A percentile compares a stretch with the other conserved stretches of the same genome.
These are phyloP conservation scores for Ogataea sp. DNA, from an alignment of 805 yeast species.

Conservation along the genomic window DNA sequence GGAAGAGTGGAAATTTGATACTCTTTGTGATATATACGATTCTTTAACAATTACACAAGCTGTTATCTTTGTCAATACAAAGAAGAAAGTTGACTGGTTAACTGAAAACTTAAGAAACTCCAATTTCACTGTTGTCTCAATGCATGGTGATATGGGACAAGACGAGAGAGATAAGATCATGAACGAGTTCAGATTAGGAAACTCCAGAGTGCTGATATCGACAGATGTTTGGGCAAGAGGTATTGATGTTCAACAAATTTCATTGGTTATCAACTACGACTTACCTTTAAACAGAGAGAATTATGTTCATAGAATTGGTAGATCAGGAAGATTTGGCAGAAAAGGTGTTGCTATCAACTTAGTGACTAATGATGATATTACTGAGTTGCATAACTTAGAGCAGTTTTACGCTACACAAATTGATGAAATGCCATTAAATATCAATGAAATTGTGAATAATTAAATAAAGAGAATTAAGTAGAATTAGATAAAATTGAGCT, in stretches of 20 bases:
- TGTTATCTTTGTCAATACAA: constrained; percentile 96
- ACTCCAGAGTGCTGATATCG: constrained; percentile 87
- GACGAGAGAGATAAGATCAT: constrained; percentile 89
- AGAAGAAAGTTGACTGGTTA: constrained; percentile 89
- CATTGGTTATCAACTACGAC: constrained; percentile 92
- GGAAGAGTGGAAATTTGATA: constrained; percentile 92
- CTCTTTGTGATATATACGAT: constrained; percentile 90
- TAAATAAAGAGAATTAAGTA: not conserved
- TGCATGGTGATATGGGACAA: constrained; percentile 97
- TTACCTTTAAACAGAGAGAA: constrained; percentile 89
- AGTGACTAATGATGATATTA: constrained; percentile 72
- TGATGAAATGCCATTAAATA: constrained; percentile 71
- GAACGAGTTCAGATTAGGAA: constrained; percentile 93
- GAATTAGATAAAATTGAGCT: constrained; percentile 4
- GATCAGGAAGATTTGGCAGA: constrained; percentile 98
- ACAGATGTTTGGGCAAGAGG: constrained; percentile 99
- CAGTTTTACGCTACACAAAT: constrained; percentile 67
- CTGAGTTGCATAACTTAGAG: constrained; percentile 67
- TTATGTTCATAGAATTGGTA: constrained; percentile 95
- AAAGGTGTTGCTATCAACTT: constrained; percentile 97
- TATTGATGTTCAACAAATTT: constrained; percentile 96
- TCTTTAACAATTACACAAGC: constrained; percentile 94
- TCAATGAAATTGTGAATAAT: constrained; percentile 32
- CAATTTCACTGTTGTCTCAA: constrained; percentile 87
- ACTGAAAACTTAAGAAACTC: constrained; percentile 69